These are phyloP conservation scores for Salix suchowensis DNA, from an alignment of 345 rosid genomes.

Conservation along the genomic window DNA sequence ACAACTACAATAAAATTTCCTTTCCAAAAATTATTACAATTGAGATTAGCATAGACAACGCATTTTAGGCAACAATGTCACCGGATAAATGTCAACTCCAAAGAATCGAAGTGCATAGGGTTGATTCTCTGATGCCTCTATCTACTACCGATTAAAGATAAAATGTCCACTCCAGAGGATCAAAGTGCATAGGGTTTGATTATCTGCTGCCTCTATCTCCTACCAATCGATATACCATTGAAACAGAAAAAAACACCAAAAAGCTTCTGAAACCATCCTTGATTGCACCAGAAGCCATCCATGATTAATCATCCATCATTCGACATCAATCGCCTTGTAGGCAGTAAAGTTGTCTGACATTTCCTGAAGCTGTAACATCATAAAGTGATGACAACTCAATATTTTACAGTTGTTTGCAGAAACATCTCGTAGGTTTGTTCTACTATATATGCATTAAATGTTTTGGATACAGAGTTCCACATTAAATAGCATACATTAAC, in stretches of 20 bases:
- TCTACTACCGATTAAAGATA: conserved; percentile 3
- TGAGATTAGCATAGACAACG: conserved; percentile 13
- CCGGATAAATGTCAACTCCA: conserved; percentile 10
- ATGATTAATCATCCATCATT: conserved; percentile 6
- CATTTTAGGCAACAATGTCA: conserved; percentile 8
- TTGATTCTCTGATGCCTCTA: conserved; percentile 12
- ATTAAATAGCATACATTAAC: not conserved
- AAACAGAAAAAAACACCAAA: conserved; percentile 2
- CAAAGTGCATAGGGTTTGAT: conserved; percentile 6
- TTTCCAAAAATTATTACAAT: conserved; percentile 19
- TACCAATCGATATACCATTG: conserved; percentile 4
- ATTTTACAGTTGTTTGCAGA: not conserved
- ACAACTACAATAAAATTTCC: conserved; percentile 3
- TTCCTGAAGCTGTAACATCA: conserved; percentile 74
- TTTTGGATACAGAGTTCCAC: not conserved
- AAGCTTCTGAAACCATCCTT: conserved; percentile 8
- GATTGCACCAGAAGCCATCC: conserved; percentile 10
- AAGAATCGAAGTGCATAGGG: conserved; percentile 4
- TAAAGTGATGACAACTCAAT: not conserved
- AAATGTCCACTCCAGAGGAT: conserved; percentile 6
- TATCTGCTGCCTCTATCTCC: conserved; percentile 13
- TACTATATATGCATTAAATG: not conserved
- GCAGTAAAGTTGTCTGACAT: conserved; percentile 96
- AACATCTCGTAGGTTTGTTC: not conserved
- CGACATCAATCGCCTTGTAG: conserved; percentile 72